Conservation (phyloP, 352 stramenopile species). For the Phytopythium kandeliae region DNA sequence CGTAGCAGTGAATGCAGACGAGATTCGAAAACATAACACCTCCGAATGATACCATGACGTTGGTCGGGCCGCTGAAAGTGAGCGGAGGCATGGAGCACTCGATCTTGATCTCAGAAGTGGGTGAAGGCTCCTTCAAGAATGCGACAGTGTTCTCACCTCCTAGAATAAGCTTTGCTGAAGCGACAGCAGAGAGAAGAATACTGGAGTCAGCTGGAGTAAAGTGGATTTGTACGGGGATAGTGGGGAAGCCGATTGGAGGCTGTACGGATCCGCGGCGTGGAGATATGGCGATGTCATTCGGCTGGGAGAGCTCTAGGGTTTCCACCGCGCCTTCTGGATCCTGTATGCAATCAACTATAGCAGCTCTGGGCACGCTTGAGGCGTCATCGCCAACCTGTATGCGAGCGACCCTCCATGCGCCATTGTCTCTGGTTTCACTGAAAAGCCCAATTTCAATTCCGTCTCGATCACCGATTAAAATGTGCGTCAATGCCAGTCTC, state of each 20-base stretch:
- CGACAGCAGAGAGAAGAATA: slow-evolving; percentile 20
- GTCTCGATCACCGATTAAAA: neutral
- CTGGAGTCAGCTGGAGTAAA: slow-evolving; percentile 4
- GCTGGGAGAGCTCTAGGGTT: neutral
- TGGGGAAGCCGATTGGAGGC: neutral
- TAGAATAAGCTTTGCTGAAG: slow-evolving; percentile 33
- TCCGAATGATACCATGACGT: slow-evolving; percentile 37
- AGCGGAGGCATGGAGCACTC: slow-evolving; percentile 53
- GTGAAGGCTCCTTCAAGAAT: slow-evolving; percentile 5
- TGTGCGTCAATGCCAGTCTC: neutral
- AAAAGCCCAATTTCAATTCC: neutral
- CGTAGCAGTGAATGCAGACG: slow-evolving; percentile 65
- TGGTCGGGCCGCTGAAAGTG: slow-evolving; percentile 42
- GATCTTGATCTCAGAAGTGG: slow-evolving; percentile 23
- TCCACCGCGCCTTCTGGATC: slow-evolving; percentile 4
- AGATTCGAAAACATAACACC: slow-evolving; percentile 58
- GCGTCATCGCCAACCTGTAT: slow-evolving; percentile 1
- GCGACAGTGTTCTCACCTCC: slow-evolving; percentile 9
- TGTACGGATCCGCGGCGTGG: neutral
- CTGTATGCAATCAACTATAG: slow-evolving; percentile 6
- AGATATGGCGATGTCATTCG: neutral
- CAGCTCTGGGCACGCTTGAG: neutral
- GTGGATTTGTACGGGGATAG: neutral
- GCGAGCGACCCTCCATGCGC: slow-evolving; percentile 30
- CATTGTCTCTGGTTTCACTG: neutral